These are phyloP conservation scores for Sherardia arvensis DNA, from an alignment of 257 asterid genomes.

Conservation along the genomic window DNA sequence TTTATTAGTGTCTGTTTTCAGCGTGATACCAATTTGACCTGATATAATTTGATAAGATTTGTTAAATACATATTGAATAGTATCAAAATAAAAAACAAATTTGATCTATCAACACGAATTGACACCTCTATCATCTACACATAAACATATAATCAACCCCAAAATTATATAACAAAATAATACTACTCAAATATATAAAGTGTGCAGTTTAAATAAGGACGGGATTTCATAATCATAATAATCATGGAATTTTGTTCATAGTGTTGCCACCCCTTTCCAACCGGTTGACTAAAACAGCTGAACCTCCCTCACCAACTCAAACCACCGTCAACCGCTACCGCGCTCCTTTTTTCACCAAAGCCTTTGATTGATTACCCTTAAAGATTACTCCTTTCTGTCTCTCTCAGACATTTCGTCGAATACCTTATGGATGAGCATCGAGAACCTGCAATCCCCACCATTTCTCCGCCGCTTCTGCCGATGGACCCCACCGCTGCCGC, in stretches of 20 bases:
- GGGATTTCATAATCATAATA: not conserved
- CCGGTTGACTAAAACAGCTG: conserved; percentile 27
- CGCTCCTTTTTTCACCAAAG: not conserved
- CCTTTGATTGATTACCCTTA: not conserved
- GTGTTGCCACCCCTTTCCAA: conserved; percentile 30
- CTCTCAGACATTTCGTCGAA: conserved; percentile 12
- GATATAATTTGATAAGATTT: no score
- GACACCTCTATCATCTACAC: no score
- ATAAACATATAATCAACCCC: no score
- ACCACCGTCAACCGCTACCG: conserved; percentile 5
- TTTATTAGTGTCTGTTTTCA: no score
- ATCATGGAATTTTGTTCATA: no score
- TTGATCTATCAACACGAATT: no score
- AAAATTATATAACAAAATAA: no score
- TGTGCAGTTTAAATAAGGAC: not conserved
- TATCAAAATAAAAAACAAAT: no score
- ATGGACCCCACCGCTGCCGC: conserved; percentile 20
- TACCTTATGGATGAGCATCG: conserved; percentile 20
- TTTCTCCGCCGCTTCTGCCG: conserved; percentile 10
- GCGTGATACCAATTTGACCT: no score
- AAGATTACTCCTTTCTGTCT: not conserved
- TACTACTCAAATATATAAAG: no score
- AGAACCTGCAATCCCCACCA: conserved; percentile 2
- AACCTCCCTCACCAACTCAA: conserved; percentile 18
- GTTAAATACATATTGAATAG: no score